Evolutionary conservation across 805 yeast species (phyloP), one percentile per base, ranked within the genome.

Genomic region (Ogataea methanolica): DNA sequence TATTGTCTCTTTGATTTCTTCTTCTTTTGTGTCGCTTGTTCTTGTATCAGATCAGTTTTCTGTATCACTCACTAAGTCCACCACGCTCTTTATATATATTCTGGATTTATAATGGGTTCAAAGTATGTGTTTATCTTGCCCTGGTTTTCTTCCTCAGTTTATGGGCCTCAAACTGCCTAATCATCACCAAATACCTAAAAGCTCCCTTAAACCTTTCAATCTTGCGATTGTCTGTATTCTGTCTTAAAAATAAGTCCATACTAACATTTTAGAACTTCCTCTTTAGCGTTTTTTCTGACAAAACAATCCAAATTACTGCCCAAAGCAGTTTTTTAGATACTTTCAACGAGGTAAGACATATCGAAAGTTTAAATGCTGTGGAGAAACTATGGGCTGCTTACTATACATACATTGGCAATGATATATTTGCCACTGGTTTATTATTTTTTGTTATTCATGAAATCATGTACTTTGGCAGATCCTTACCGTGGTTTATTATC

Each of bases 331-430:
- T 67, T 38, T 47, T 35, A 7, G 31, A 49, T 4, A 55, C 63
- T 12, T 66, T 58, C 44, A 51, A 56, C 12, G 51, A 55, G 34
- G 48, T 67, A 22, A 53, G 55, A 39, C 53, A 61, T 11, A 44
- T 72, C 22, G 55, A 56, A 2, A 57, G 61, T 23, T 67, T 82
- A 51, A 78, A 69, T 58, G 45, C 70, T 22, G 38, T 83, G 39
- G 97, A 92, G 66, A 77, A 76, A 54, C 62, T 80, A 48, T 92
- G 99, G 99, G 96, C 95, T 12, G 72, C 89, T 21, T 92, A 88
- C 81, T 92, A 90, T 72, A 72, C 80, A 49, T 90, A 82, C 69
- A 78, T 90, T 77, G 78, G 81, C 57, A 92, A 92, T 67, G 99
- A 92, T 68, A 75, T 86, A 33, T 75, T 92, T 52, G 97, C 98